Evolutionary conservation across 306 rosid genomes (phyloP), one percentile per base, ranked within the genome.

Genomic region (Vigna hirtella): DNA sequence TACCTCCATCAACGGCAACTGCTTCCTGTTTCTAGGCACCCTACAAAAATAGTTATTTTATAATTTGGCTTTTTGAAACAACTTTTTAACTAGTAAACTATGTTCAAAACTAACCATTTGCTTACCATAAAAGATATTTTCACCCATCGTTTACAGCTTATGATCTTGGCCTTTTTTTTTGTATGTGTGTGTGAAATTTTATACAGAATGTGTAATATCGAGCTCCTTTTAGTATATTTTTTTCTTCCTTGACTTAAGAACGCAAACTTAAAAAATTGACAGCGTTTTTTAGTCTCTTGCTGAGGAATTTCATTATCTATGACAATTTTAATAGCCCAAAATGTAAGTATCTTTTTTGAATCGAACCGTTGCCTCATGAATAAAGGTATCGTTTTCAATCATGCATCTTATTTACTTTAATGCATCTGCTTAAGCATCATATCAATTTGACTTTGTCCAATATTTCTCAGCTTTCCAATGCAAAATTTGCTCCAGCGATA

Each of bases 1-100:
- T 50, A 50, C 75, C 75, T 50, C 75, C 62, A 70, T 30, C 62
- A 70, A 10, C 45, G 75, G 30, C 75, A 51, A n/a, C 10, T 70
- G 30, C 17, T 50, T 50, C 62, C 59, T 9, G 8, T 32, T 50
- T 50, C 47, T 70, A 26, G 62, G 56, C 40, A 67, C 53, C 73
- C 24, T 34, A 2, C 18, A 36, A 38, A 12, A 62, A 62, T 16
- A 28, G 8, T 0, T 6, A 30, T 15, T 62, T 62, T 62, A 30
- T 15, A 7, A 59, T 61, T 36, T 63, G 69, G 26, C 69, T 63
- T 63, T 63, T 63, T 12, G 2, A 34, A 34, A 63, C 26, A 9
- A 9, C 26, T 8, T 34, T 34, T 8, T 16, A 34, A n/a, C 5
- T 2, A 15, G 38, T 43, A 9, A 34, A 34, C 17, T 62, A 14